Evolutionary conservation across 306 rosid genomes (phyloP).

Genomic region (Nissolia schottii): DNA sequence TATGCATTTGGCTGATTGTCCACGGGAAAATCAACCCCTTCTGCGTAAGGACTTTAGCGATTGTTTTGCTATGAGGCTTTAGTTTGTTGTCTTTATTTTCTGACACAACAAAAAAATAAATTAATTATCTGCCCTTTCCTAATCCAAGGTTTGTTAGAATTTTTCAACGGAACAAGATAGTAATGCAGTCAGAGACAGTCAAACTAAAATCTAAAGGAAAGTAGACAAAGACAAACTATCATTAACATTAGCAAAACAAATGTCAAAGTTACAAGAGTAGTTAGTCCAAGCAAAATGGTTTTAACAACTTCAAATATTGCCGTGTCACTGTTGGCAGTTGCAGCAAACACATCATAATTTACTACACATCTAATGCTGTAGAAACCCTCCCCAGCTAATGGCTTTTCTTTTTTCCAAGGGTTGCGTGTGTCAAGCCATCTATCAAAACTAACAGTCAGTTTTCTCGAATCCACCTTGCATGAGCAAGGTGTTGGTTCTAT

Average conservation of each 20-base stretch:
- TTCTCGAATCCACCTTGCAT: neutral
- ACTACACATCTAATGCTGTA: slow-evolving; percentile 15
- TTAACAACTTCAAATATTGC: neutral
- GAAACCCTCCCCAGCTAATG: slow-evolving; percentile 1
- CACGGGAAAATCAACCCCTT: too few species aligned
- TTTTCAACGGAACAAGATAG: neutral
- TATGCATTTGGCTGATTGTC: too few species aligned
- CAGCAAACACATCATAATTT: slow-evolving; percentile 17
- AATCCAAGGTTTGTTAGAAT: neutral
- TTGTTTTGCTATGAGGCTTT: too few species aligned
- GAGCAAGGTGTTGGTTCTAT: neutral
- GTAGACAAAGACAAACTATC: neutral
- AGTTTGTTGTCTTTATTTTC: too few species aligned
- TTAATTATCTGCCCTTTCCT: neutral
- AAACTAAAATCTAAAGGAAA: neutral
- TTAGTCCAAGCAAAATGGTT: slow-evolving; percentile 8
- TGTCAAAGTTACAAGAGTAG: neutral
- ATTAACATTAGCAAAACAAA: neutral
- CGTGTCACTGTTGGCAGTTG: slow-evolving; percentile 6
- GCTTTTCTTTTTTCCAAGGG: neutral
- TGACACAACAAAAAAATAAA: too few species aligned
- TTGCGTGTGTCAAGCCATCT: neutral
- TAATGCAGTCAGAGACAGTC: neutral
- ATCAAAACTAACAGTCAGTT: neutral
- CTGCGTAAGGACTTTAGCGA: too few species aligned